Base-by-base conservation (phyloP, 441 rosid genomes). In the Gossypium laxum region DNA sequence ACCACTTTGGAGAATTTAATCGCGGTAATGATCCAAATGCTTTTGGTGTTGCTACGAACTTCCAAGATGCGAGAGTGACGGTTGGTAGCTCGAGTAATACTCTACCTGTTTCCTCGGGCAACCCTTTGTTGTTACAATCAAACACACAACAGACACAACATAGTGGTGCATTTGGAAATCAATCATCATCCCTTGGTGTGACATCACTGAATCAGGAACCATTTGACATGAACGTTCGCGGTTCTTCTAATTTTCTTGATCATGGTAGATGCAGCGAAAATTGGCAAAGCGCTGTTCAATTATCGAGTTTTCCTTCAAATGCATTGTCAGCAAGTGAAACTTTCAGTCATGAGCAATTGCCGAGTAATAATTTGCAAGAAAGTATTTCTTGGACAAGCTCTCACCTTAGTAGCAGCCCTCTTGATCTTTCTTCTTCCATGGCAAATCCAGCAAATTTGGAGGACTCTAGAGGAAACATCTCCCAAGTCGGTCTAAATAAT, bases 1-100 rank as follows among this genome's bases (percentile, higher is more conserved):
- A 75, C 70, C 79, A 67, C 73, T 72, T 78, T 22, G 87, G 88
- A 70, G 92, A 86, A 57, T 81, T 77, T 52, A 83, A 80, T 74
- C 70, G 50, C 71, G 71, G 69, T 48, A 80, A 76, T 47, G 84
- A 79, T 75, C 55, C 77, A 41, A 43, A 73, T 10, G 66, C 73
- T 48, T 77, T 81, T 77, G 60, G 76, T 15, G 55, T 75, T 45
- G 75, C 81, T 30, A 68, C 76, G 45, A 72, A 81, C 77, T 83
- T 84, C 76, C 38, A 78, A 5, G 89, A 81, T 76, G 48, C 80
- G 41, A 67, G 77, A 66, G 80, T 74, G 67, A 48, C 76, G 21
- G 47, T 76, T 73, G 82, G 83, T 62, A 74, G 82, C 83, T 82
- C 83, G 21, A 82, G 77, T 80, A 81, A 76, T 57, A 75, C 85